Evolutionary conservation across 2,329 filamentous ascomycete genomes (phyloP), one percentile per base, ranked within the genome.

Genomic region (Fusarium begoniae): DNA sequence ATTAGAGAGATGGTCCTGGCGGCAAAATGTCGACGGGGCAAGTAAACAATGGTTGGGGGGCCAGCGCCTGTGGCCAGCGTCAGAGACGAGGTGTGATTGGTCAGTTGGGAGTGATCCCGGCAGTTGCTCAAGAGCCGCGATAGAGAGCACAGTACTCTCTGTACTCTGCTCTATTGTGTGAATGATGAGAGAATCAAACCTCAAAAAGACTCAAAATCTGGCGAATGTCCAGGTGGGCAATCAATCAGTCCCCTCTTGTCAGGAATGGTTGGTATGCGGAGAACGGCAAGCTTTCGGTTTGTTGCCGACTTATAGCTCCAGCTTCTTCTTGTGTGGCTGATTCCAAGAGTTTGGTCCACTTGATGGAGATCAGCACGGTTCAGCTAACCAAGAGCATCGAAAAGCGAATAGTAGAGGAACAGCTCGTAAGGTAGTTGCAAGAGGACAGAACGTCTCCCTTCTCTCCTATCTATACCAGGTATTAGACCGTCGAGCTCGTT

Each of bases 41-140:
- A 50, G 60, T 71, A 69, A 66, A 65, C 55, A 57, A 60, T 48
- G 72, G 72, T 74, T 74, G 72, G 72, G 68, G 72, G 72, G 71
- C 71, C 71, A 74, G 67, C 66, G 56, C 66, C 66, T 41, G 62
- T 50, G 59, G 50, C 66, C 66, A 50, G 71, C 51, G 71, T 62
- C 53, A 58, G 45, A 56, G 24, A 37, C 24, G 26, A 6, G 13
- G 20, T 17, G 35, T 65, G 63, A 72, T 74, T 74, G 72, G 72
- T 40, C n/a, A 24, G 65, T 58, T 63, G 17, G 14, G 10, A 43
- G 32, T 53, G 40, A 67, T 71, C 63, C 70, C 58, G 47, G 69
- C 24, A 56, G 44, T 65, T 57, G 24, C 26, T 47, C 24, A 48
- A 60, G 30, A 58, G 57, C 26, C 54, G 40, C 37, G 41, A 54